Evolutionary conservation across 129 eudicot species (phyloP).

Genomic region (Daucus carota): DNA sequence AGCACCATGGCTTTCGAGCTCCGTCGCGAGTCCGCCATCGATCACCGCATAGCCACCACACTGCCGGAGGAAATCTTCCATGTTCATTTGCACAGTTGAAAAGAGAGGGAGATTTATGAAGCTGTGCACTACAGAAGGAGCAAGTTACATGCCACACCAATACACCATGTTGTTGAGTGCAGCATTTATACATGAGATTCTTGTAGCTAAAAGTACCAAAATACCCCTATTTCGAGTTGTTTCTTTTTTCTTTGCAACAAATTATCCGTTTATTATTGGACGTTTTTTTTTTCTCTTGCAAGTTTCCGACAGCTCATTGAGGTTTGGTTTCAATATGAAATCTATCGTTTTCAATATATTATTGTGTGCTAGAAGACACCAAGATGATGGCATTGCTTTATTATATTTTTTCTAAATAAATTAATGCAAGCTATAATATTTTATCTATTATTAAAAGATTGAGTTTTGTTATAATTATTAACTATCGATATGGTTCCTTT

Average conservation of each 20-base stretch:
- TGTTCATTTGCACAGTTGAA: not conserved
- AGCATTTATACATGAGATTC: not conserved
- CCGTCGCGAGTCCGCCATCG: constrained; percentile 94
- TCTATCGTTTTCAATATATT: not conserved
- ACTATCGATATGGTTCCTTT: too few relatives aligned
- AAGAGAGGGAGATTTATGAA: too few relatives aligned
- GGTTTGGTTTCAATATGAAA: not conserved
- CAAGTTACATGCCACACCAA: not conserved
- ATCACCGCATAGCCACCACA: constrained; percentile 70
- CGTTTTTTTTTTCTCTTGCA: not conserved
- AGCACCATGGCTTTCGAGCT: constrained; percentile 83
- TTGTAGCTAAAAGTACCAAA: not conserved
- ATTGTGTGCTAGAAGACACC: not conserved
- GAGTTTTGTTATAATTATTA: too few relatives aligned
- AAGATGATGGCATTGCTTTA: too few relatives aligned
- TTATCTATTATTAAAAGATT: too few relatives aligned
- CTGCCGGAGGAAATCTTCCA: constrained; percentile 48
- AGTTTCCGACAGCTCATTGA: not conserved
- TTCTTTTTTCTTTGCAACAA: not conserved
- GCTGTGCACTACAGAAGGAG: not conserved
- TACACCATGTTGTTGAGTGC: not conserved
- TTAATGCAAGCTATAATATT: too few relatives aligned
- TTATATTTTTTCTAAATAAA: too few relatives aligned
- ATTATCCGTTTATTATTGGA: not conserved
- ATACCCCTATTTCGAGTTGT: not conserved